phyloP scores from a whole-genome alignment of 495 filamentous ascomycete genomes.

The Tuber aestivum region DNA sequence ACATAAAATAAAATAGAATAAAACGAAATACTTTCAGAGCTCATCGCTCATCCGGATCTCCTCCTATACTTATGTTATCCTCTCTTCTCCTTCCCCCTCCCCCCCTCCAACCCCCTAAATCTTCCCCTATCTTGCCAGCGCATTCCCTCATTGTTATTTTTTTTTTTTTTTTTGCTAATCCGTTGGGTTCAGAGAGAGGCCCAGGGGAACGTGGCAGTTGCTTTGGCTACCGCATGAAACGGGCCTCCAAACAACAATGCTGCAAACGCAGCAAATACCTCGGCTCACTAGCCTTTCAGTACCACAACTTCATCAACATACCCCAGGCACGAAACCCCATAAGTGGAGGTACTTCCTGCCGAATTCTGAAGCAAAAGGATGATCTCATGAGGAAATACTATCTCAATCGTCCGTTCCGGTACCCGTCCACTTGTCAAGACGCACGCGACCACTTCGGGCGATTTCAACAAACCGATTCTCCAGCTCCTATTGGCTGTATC shows the following conservation, averaged over 20 bases:
- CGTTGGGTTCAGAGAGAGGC: slow-evolving; percentile 32
- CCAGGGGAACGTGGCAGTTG: slow-evolving; percentile 36
- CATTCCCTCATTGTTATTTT: slow-evolving; percentile 15
- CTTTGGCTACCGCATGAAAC: slow-evolving; percentile 38
- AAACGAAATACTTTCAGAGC: not conserved
- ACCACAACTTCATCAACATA: slow-evolving; percentile 19
- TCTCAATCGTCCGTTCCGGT: slow-evolving; percentile 23
- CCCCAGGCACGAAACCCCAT: slow-evolving; percentile 18
- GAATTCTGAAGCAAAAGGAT: slow-evolving; percentile 31
- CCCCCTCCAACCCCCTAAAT: not conserved
- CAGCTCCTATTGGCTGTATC: slow-evolving; percentile 28
- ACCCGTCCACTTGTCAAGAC: slow-evolving; percentile 31
- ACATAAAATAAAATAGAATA: not conserved
- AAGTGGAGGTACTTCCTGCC: slow-evolving; percentile 33
- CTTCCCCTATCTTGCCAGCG: slow-evolving; percentile 23
- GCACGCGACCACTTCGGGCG: slow-evolving; percentile 33
- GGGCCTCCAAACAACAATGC: slow-evolving; percentile 30
- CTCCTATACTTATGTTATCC: slow-evolving; percentile 4
- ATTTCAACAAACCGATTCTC: slow-evolving; percentile 17
- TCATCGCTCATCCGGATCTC: not conserved
- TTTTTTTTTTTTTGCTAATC: slow-evolving; percentile 24
- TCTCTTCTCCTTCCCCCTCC: not conserved
- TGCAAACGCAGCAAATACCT: slow-evolving; percentile 32
- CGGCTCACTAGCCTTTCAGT: slow-evolving; percentile 13
- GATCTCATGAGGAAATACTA: slow-evolving; percentile 26